Evolutionary conservation across 1,284 basidiomycete species (phyloP).

Genomic region (Laetiporus sulphureus): DNA sequence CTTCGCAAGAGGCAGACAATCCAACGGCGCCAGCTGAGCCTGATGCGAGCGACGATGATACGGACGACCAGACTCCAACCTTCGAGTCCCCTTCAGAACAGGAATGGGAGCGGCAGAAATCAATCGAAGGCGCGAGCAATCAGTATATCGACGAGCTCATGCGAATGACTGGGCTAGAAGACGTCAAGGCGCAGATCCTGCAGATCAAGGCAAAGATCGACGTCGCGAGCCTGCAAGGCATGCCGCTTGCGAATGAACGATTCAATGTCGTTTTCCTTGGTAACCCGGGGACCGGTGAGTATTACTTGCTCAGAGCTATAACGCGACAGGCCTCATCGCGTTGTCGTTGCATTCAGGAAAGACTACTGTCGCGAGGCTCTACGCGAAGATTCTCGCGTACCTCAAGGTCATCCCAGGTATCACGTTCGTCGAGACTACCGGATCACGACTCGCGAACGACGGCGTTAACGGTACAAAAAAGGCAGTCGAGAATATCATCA

Average conservation of each 20-base stretch:
- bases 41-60: neutral
- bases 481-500: constrained; percentile 38
- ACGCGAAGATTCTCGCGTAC: constrained; percentile 53
- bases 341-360: constrained; percentile 38
- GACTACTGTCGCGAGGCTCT: constrained; percentile 60
- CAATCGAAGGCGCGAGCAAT: constrained; percentile 21
- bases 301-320: neutral
- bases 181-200: constrained; percentile 26
- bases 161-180: constrained; percentile 27
- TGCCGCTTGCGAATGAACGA: constrained; percentile 20
- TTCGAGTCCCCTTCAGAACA: constrained; percentile 9
- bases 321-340: neutral
- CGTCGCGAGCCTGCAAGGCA: constrained; percentile 18
- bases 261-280: constrained; percentile 28
- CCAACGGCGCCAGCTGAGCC: neutral
- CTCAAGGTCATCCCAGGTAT: constrained; percentile 46
- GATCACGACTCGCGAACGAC: constrained; percentile 48
- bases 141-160: constrained; percentile 26
- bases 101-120: constrained; percentile 27
- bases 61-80: neutral
- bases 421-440: constrained; percentile 54
- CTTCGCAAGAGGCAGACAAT: no score
- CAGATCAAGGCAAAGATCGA: constrained; percentile 27
- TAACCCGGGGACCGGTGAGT: constrained; percentile 31
- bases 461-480: constrained; percentile 48